Evolutionary conservation across 345 rosid genomes (phyloP).

Genomic region (Hypericum androsaemum): DNA sequence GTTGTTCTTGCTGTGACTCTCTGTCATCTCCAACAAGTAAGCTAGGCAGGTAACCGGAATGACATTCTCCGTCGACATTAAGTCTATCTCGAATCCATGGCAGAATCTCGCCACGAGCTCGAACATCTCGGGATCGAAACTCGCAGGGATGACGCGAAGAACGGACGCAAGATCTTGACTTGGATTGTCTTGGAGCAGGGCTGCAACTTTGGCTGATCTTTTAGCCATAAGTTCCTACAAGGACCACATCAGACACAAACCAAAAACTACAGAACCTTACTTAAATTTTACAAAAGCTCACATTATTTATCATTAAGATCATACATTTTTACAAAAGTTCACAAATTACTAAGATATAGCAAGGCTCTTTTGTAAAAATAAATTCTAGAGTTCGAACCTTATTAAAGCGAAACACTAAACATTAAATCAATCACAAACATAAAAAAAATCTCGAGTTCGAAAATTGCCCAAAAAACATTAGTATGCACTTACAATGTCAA

Average conservation of each 20-base stretch:
- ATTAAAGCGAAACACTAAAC: too few relatives aligned
- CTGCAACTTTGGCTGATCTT: slow-evolving; percentile 52
- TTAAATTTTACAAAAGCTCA: neutral
- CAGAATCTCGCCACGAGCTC: slow-evolving; percentile 67
- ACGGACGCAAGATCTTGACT: slow-evolving; percentile 23
- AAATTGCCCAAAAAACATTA: too few relatives aligned
- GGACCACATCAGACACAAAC: too few relatives aligned
- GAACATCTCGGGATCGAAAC: slow-evolving; percentile 34
- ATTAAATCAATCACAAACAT: neutral
- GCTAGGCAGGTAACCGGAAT: slow-evolving; percentile 56
- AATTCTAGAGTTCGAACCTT: too few relatives aligned
- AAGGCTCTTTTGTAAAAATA: too few relatives aligned
- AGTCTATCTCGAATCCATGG: slow-evolving; percentile 34
- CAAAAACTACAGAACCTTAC: too few relatives aligned
- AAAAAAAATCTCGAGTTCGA: neutral
- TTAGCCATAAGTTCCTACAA: slow-evolving; percentile 52
- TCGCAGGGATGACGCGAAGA: slow-evolving; percentile 38
- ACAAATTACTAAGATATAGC: too few relatives aligned
- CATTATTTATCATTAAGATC: neutral
- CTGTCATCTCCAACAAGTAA: slow-evolving; percentile 52
- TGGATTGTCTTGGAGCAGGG: slow-evolving; percentile 30
- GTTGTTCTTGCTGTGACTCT: slow-evolving; percentile 48
- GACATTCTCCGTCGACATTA: slow-evolving; percentile 41
- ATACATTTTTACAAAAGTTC: too few relatives aligned
- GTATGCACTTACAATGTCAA: slow-evolving; percentile 31